These are phyloP conservation scores for Pyrus communis DNA, from an alignment of 306 rosid species.

Conservation along the genomic window DNA sequence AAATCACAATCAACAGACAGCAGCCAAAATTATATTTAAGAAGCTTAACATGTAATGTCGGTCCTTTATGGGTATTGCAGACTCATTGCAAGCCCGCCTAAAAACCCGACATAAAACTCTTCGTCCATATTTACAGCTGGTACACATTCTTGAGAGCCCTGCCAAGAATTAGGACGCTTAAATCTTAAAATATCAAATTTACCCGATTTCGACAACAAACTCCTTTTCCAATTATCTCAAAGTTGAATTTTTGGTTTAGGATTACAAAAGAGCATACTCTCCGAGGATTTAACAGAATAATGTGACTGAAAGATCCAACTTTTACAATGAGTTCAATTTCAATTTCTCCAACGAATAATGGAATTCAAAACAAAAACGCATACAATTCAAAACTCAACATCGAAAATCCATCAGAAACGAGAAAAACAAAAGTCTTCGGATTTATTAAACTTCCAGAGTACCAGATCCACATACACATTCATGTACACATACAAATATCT, in stretches of 20 bases:
- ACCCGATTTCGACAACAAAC: neutral
- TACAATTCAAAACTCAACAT: neutral
- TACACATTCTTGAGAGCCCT: conserved; percentile 27
- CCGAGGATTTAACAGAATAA: neutral
- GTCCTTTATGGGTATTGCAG: conserved; percentile 17
- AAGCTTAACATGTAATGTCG: conserved; percentile 19
- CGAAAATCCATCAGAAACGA: neutral
- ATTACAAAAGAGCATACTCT: neutral
- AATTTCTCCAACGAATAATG: neutral
- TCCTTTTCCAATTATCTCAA: neutral
- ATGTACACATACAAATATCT: neutral
- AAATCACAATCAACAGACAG: neutral
- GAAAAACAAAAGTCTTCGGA: neutral
- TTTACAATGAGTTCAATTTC: neutral
- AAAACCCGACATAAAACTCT: conserved; percentile 23
- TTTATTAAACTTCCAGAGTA: neutral
- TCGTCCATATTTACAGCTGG: conserved; percentile 42
- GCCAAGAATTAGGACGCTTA: conserved; percentile 36
- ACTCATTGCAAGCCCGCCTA: conserved; percentile 22
- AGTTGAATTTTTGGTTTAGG: neutral
- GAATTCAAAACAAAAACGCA: neutral
- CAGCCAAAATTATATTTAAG: neutral
- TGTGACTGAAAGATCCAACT: neutral
- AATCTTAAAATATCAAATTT: neutral
- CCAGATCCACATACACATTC: neutral